Conservation (phyloP, 352 stramenopile genomes). For the Phytophthora pisi region DNA sequence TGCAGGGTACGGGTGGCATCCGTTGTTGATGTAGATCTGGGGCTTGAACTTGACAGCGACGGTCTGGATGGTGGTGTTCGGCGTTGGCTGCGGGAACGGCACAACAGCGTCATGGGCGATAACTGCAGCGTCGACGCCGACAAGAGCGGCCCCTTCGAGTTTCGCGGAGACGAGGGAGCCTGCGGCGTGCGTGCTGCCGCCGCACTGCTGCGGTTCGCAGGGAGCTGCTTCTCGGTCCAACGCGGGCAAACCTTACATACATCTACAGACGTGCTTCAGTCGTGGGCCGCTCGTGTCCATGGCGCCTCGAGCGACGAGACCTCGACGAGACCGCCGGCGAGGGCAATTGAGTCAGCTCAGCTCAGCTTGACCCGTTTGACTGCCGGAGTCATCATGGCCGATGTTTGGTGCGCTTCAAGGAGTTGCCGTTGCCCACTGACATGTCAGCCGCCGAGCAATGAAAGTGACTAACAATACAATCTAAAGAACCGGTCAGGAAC, state of each 20-base stretch:
- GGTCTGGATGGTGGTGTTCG: conserved; percentile 8
- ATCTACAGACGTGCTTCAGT: not conserved
- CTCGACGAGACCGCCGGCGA: not conserved
- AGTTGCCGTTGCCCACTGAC: conserved; percentile 7
- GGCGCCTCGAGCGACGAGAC: not conserved
- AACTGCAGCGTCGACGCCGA: conserved; percentile 8
- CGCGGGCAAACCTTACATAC: not conserved
- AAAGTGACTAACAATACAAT: not conserved
- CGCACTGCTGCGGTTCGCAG: not conserved
- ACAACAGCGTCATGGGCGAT: conserved; percentile 24
- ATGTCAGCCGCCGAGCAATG: conserved; percentile 7
- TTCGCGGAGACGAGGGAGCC: too few relatives aligned
- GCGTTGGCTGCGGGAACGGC: conserved; percentile 19
- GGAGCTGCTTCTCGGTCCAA: too few relatives aligned
- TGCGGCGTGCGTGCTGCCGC: not conserved
- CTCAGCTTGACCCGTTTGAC: not conserved
- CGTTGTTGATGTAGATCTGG: conserved; percentile 16
- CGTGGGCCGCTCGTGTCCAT: not conserved
- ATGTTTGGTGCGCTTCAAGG: conserved; percentile 26
- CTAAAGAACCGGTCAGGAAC: not conserved
- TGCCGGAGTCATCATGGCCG: conserved; percentile 17
- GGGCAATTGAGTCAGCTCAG: conserved; percentile 17
- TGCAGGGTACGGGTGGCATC: conserved; percentile 14
- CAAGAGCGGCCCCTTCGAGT: not conserved
- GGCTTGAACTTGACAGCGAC: conserved; percentile 15